These are phyloP conservation scores for Colletotrichum sp. DNA, from an alignment of 2,329 filamentous ascomycete species.

Conservation along the genomic window DNA sequence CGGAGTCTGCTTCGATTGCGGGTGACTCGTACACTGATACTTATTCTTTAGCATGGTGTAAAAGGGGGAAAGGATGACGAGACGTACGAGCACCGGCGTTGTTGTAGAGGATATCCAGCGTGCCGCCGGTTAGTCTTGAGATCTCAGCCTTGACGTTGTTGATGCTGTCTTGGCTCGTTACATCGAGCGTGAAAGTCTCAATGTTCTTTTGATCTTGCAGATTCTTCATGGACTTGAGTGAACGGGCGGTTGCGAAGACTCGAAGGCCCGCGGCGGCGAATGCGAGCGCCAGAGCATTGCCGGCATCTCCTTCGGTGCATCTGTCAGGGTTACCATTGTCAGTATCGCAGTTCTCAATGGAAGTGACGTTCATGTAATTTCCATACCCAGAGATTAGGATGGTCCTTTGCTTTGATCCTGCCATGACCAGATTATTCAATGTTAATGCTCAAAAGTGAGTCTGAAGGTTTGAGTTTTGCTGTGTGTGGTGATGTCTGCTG, in stretches of 20 bases:
- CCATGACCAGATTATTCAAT: not conserved
- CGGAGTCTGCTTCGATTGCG: constrained; percentile 25
- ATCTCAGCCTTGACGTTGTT: constrained; percentile 27
- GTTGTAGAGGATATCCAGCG: constrained; percentile 48
- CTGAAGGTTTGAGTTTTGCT: not conserved
- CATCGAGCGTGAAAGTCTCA: constrained; percentile 44
- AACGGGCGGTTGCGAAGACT: constrained; percentile 14
- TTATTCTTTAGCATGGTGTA: not conserved
- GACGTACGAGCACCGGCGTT: constrained; percentile 40
- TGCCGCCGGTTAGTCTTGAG: constrained; percentile 34
- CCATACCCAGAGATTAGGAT: not conserved
- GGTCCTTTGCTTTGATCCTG: not conserved
- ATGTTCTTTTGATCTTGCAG: constrained; percentile 34
- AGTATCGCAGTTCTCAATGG: not conserved
- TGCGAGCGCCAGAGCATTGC: constrained; percentile 6
- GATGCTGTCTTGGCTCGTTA: constrained; percentile 39
- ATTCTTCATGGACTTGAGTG: constrained; percentile 25
- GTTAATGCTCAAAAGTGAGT: not conserved
- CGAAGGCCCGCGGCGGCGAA: not conserved
- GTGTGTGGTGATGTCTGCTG: not conserved
- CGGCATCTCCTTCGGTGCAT: not conserved
- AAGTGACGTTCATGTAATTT: not conserved
- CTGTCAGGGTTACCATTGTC: not conserved
- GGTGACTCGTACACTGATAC: constrained; percentile 21
- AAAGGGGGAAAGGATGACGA: not conserved